Conservation (phyloP, 768 basidiomycete species). For the Mycena venus region DNA sequence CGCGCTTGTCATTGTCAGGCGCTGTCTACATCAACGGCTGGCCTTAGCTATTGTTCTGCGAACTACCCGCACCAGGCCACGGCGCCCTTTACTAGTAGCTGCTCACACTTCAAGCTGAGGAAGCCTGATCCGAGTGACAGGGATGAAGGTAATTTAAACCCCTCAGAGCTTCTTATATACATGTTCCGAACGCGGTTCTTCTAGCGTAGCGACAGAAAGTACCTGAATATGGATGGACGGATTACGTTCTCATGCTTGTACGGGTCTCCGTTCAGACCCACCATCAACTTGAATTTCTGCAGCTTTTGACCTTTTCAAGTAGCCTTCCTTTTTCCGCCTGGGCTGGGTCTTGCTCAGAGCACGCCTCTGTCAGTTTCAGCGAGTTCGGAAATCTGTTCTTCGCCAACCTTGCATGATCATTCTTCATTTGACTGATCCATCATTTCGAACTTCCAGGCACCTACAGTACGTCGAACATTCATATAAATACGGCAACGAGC, state of each 20-base stretch:
- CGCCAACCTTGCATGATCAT: constrained; percentile 4
- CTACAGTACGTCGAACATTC: background rate
- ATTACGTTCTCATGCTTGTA: constrained; percentile 13
- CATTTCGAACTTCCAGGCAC: constrained; percentile 11
- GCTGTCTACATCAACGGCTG: too few species aligned
- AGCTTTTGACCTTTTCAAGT: constrained; percentile 7
- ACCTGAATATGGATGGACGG: constrained; percentile 12
- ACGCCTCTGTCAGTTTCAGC: background rate
- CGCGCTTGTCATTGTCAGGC: too few species aligned
- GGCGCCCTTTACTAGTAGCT: background rate
- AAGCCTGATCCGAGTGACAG: constrained; percentile 9
- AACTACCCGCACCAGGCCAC: background rate
- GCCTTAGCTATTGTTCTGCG: background rate
- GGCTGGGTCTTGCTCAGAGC: constrained; percentile 4
- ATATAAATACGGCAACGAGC: background rate
- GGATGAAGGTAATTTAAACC: constrained; percentile 7
- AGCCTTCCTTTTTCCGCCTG: constrained; percentile 1
- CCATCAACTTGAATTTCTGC: background rate
- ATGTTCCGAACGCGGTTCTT: background rate
- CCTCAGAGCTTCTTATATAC: background rate
- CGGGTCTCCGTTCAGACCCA: background rate
- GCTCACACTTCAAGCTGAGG: constrained; percentile 8
- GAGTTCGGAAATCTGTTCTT: background rate
- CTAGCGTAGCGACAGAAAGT: background rate
- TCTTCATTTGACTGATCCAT: constrained; percentile 11